Conservation (phyloP, 2,329 filamentous ascomycete genomes). For the Akanthomyces uredinophilus region DNA sequence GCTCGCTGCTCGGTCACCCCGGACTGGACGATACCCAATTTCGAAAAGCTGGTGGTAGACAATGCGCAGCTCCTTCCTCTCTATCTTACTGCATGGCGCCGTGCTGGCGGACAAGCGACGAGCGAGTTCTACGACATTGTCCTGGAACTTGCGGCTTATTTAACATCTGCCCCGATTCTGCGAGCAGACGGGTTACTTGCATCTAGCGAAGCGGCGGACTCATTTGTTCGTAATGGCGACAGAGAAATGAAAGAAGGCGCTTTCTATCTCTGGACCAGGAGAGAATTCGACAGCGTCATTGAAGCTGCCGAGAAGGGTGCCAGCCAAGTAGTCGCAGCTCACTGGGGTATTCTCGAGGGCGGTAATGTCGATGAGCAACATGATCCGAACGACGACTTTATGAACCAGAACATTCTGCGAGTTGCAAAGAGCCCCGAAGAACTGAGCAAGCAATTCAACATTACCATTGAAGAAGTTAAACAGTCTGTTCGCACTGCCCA, state of each 20-base stretch:
- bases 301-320: slow-evolving; percentile 45
- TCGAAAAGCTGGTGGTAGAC: slow-evolving; percentile 95
- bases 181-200: slow-evolving; percentile 70
- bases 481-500: slow-evolving; percentile 63
- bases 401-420: slow-evolving; percentile 84
- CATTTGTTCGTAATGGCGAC: slow-evolving; percentile 66
- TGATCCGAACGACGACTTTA: slow-evolving; percentile 89
- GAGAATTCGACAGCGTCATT: slow-evolving; percentile 76
- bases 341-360: slow-evolving; percentile 78
- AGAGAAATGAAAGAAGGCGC: slow-evolving; percentile 83
- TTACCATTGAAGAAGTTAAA: slow-evolving; percentile 64
- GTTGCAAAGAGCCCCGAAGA: slow-evolving; percentile 63
- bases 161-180: slow-evolving; percentile 66
- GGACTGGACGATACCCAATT: slow-evolving; percentile 92
- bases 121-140: slow-evolving; percentile 73
- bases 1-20: slow-evolving; percentile 79
- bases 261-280: slow-evolving; percentile 89
- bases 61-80: slow-evolving; percentile 80
- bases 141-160: slow-evolving; percentile 79
- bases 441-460: slow-evolving; percentile 69
- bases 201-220: slow-evolving; percentile 88
- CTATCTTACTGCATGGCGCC: slow-evolving; percentile 80
- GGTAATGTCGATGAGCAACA: slow-evolving; percentile 80
- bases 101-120: slow-evolving; percentile 45
- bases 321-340: slow-evolving; percentile 68